phyloP scores from a whole-genome alignment of 1,139 yeast genomes.

The Geotrichum carabidarum region DNA sequence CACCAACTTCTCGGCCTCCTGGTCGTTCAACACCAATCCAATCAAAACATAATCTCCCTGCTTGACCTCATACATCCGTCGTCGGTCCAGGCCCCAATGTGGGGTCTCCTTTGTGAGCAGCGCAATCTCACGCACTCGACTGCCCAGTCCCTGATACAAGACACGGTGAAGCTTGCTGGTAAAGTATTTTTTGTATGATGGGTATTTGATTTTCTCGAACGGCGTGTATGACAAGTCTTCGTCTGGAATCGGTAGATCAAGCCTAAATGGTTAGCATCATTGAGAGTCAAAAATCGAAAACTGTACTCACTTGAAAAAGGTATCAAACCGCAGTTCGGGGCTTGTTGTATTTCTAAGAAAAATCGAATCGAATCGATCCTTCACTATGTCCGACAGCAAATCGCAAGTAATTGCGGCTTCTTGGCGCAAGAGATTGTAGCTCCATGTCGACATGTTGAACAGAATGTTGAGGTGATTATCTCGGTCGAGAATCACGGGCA shows the following conservation, averaged over 20 bases:
- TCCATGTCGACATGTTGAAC: constrained; percentile 72
- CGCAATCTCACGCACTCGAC: constrained; percentile 42
- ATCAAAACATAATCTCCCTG: constrained; percentile 40
- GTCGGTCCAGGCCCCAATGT: constrained; percentile 47
- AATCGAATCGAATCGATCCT: constrained; percentile 81
- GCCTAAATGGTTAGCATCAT: constrained; percentile 17
- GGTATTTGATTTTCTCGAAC: constrained; percentile 64
- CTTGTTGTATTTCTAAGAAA: constrained; percentile 58
- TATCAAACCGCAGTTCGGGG: constrained; percentile 61
- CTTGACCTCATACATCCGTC: constrained; percentile 42
- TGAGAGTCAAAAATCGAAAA: background rate
- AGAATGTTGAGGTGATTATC: constrained; percentile 68
- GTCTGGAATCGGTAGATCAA: constrained; percentile 22
- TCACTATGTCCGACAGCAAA: constrained; percentile 69
- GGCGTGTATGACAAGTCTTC: constrained; percentile 52
- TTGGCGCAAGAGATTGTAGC: constrained; percentile 56
- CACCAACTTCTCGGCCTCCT: constrained; percentile 71
- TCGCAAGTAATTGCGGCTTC: constrained; percentile 66
- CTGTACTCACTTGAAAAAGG: constrained; percentile 39
- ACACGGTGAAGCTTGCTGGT: constrained; percentile 57
- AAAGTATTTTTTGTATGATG: constrained; percentile 64
- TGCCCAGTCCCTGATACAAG: constrained; percentile 61
- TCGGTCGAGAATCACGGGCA: constrained; percentile 53
- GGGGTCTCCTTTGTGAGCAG: constrained; percentile 22
- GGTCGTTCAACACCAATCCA: constrained; percentile 67